Conservation (phyloP, 495 filamentous ascomycete species). For the Parathielavia appendiculata region DNA sequence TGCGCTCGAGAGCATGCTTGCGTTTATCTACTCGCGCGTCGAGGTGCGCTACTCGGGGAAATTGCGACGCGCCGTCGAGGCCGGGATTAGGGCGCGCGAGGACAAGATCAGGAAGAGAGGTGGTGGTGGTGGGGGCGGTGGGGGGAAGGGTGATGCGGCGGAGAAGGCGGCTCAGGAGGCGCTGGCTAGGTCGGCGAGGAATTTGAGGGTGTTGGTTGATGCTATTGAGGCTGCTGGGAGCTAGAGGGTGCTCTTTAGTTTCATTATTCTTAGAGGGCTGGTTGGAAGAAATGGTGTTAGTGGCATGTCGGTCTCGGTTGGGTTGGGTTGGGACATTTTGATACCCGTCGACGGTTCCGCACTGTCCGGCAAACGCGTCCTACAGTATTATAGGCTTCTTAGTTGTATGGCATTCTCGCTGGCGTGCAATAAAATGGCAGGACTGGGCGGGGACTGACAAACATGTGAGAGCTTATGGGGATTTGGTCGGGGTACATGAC, state of each 20-base stretch:
- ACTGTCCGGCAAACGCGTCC: too few relatives aligned
- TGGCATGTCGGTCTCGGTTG: too few relatives aligned
- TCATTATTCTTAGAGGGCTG: too few relatives aligned
- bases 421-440: too few relatives aligned
- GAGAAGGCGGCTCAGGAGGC: constrained; percentile 31
- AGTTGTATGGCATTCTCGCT: too few relatives aligned
- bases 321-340: too few relatives aligned
- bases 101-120: constrained; percentile 39
- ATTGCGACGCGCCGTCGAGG: constrained; percentile 51
- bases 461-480: too few relatives aligned
- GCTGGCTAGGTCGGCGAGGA: constrained; percentile 39
- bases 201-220: constrained; percentile 33
- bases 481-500: too few relatives aligned
- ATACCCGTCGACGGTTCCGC: too few relatives aligned
- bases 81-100: constrained; percentile 60
- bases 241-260: background rate
- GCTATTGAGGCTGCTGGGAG: constrained; percentile 29
- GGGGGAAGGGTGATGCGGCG: constrained; percentile 24
- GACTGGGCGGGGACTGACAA: too few relatives aligned
- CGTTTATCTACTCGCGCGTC: constrained; percentile 47
- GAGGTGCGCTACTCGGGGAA: constrained; percentile 40
- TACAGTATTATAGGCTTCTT: too few relatives aligned
- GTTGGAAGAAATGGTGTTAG: background rate
- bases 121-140: background rate
- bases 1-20: constrained; percentile 65